phyloP scores from a whole-genome alignment of 1,284 basidiomycete genomes.

The Leccinum fallax region DNA sequence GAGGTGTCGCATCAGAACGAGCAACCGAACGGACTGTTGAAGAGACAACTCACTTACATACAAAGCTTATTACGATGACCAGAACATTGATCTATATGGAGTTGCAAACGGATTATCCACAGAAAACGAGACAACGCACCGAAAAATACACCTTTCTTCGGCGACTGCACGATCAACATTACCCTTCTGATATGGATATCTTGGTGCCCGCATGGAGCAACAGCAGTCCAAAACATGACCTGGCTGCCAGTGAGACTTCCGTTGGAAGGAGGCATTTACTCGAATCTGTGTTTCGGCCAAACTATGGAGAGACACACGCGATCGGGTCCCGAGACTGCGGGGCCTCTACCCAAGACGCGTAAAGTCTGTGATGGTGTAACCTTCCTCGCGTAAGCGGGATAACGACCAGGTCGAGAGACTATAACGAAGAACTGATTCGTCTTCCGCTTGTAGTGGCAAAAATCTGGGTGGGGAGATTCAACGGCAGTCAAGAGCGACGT shows the following conservation, averaged over 20 bases:
- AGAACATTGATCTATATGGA: neutral
- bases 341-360: slow-evolving; percentile 34
- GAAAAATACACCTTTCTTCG: neutral
- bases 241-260: slow-evolving; percentile 46
- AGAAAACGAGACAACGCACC: neutral
- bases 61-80: neutral
- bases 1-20: neutral
- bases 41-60: slow-evolving; percentile 1
- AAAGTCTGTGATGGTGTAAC: slow-evolving; percentile 49
- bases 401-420: slow-evolving; percentile 69
- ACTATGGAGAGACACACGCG: slow-evolving; percentile 43
- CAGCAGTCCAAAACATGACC: slow-evolving; percentile 49
- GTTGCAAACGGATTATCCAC: neutral
- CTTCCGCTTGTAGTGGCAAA: slow-evolving; percentile 62
- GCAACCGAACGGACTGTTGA: neutral
- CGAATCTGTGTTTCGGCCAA: slow-evolving; percentile 63
- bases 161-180: neutral
- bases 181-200: slow-evolving; percentile 28
- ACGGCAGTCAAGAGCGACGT: too few relatives aligned
- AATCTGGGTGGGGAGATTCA: slow-evolving; percentile 51
- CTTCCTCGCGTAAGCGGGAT: slow-evolving; percentile 60
- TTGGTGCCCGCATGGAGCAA: slow-evolving; percentile 52
- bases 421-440: slow-evolving; percentile 56
- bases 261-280: slow-evolving; percentile 44
- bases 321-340: slow-evolving; percentile 61